Evolutionary conservation across 2,329 filamentous ascomycete genomes (phyloP).

Genomic region (Ophiognomonia clavigignenti-juglandacearum): DNA sequence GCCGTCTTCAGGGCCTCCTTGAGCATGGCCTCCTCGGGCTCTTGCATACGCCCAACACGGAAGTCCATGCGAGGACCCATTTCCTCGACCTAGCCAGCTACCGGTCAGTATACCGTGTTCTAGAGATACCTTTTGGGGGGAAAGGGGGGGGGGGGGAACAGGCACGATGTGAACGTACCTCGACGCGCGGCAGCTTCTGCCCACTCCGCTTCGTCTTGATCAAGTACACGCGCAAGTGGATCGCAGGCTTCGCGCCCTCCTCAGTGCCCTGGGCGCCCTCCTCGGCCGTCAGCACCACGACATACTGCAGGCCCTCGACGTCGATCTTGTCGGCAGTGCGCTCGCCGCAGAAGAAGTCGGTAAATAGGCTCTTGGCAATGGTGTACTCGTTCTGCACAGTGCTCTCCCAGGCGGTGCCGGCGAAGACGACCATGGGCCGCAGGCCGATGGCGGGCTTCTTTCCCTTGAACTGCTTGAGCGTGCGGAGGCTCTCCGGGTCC

Average conservation of each 20-base stretch:
- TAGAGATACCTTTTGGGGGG: neutral
- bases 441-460: constrained; percentile 73
- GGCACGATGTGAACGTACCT: constrained; percentile 35
- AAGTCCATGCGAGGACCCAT: constrained; percentile 95
- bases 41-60: constrained; percentile 71
- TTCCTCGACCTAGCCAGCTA: constrained; percentile 62
- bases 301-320: constrained; percentile 90
- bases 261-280: constrained; percentile 48
- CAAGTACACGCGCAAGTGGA: constrained; percentile 75
- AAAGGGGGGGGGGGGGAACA: neutral
- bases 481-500: constrained; percentile 66
- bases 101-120: neutral
- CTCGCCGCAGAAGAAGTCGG: constrained; percentile 88
- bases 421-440: constrained; percentile 88
- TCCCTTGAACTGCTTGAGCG: constrained; percentile 70
- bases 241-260: constrained; percentile 43
- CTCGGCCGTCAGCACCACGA: constrained; percentile 75
- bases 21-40: constrained; percentile 72
- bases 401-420: constrained; percentile 81
- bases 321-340: constrained; percentile 73
- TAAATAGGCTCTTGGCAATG: constrained; percentile 78
- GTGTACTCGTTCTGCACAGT: constrained; percentile 75
- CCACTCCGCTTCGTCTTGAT: constrained; percentile 82
- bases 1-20: constrained; percentile 90
- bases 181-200: constrained; percentile 81